Conservation (phyloP, 1,284 basidiomycete species). For the Trametes hirsuta region DNA sequence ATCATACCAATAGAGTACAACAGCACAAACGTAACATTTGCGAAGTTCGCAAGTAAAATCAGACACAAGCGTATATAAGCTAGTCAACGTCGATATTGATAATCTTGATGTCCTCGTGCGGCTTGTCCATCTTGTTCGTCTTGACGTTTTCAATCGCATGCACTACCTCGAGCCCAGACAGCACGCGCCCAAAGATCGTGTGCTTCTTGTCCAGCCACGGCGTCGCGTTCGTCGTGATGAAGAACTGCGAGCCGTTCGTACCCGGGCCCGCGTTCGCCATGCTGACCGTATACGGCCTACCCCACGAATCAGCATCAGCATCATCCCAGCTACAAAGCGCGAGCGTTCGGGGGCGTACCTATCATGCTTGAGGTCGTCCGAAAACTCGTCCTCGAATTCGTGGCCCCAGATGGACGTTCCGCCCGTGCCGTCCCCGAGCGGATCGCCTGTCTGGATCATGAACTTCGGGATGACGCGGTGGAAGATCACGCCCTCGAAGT, state of each 20-base stretch:
- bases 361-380: slow-evolving; percentile 88
- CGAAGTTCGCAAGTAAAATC: neutral
- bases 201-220: slow-evolving; percentile 98
- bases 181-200: slow-evolving; percentile 87
- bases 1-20: neutral
- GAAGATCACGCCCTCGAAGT: slow-evolving; percentile 94
- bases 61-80: neutral
- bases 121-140: slow-evolving; percentile 84
- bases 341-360: slow-evolving; percentile 49
- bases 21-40: neutral
- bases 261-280: slow-evolving; percentile 98
- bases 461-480: slow-evolving; percentile 99
- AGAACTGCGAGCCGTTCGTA: slow-evolving; percentile 98
- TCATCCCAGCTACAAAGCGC: slow-evolving; percentile 2
- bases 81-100: slow-evolving; percentile 75
- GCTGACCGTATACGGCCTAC: slow-evolving; percentile 92
- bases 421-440: slow-evolving; percentile 96
- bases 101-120: slow-evolving; percentile 91
- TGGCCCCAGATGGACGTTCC: slow-evolving; percentile 93
- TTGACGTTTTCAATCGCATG: slow-evolving; percentile 66
- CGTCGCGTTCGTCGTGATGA: slow-evolving; percentile 95
- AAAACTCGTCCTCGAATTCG: slow-evolving; percentile 97
- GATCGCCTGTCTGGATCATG: slow-evolving; percentile 99
- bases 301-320: slow-evolving; percentile 1
- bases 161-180: slow-evolving; percentile 60